A percentile compares a stretch with the other conserved stretches of the same genome.
These are phyloP conservation scores for Apiospora koreana DNA, from an alignment of 2,329 filamentous ascomycete species.

Conservation along the genomic window DNA sequence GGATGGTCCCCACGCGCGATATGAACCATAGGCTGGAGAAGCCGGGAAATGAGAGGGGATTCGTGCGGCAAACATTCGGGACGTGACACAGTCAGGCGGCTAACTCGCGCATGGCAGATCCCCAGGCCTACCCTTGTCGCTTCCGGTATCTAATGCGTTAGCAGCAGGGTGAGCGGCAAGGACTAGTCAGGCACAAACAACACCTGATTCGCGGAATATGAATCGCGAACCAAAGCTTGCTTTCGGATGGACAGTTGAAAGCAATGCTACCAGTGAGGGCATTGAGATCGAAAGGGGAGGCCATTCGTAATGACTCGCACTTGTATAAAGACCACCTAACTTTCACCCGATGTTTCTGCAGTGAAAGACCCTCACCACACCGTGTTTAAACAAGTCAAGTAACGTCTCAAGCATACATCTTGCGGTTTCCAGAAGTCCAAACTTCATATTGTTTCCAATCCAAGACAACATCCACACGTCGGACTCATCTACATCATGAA, in stretches of 20 bases:
- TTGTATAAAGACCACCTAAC: neutral
- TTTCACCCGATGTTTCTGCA: neutral
- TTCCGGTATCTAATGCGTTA: neutral
- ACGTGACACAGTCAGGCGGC: neutral
- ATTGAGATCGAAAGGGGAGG: neutral
- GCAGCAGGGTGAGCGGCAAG: neutral
- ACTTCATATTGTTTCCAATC: neutral
- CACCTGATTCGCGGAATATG: neutral
- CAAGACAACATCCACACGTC: neutral
- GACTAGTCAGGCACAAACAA: neutral
- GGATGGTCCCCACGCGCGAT: neutral
- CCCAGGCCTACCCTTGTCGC: neutral
- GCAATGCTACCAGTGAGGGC: too few species aligned
- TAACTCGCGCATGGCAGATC: neutral
- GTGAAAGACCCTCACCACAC: neutral
- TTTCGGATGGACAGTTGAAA: neutral
- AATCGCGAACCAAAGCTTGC: neutral
- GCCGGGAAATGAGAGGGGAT: neutral
- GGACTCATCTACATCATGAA: conserved; percentile 25
- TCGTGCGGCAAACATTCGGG: neutral
- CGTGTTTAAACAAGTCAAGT: neutral
- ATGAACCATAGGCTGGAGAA: neutral
- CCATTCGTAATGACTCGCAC: neutral
- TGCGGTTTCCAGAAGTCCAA: neutral
- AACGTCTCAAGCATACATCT: neutral